Evolutionary conservation across 805 yeast genomes (phyloP), one percentile per base, ranked within the genome.

Genomic region (Ogataea zsoltii): DNA sequence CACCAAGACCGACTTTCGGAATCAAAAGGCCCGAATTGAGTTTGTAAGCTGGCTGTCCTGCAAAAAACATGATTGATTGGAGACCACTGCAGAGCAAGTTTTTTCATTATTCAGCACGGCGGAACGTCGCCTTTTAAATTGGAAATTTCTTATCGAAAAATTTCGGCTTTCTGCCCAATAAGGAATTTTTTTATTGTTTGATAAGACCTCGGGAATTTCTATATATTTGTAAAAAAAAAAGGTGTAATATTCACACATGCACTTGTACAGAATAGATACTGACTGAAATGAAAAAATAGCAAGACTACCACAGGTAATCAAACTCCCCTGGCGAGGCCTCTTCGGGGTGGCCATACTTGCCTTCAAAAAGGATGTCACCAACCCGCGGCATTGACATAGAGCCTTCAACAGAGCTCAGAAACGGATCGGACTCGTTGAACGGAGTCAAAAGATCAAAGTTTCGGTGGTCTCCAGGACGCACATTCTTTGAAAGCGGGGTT

Each of bases 1-100:
- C 74, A 0, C 88, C 88, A 12, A 74, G 68, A 0, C 80, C 88
- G 17, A 82, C 66, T 2, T 72, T 71, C 3, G 88, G 88, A 38
- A 83, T 80, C 16, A 63, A 58, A 40, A 61, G 55, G 2, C 85
- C 85, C 37, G 80, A 77, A 55, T 70, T 72, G 47, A 81, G 69
- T 40, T 64, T 74, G 34, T 46, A 44, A 7, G 49, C 32, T 15
- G 40, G 40, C 16, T 37, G 40, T 2, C 40, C 40, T 37, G 40
- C 38, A 19, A 35, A 37, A 37, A 37, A 37, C 40, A 37, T 37
- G 25, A 12, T 25, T 7, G 9, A 23, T 14, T 28, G 25, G 25
- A n/a, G n/a, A n/a, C n/a, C n/a, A n/a, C n/a, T n/a, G n/a, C n/a
- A n/a, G n/a, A n/a, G n/a, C n/a, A n/a, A n/a, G n/a, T n/a, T n/a